Base-by-base conservation (phyloP, 75 land plant species). In the Pseudotsuga menziesii region DNA sequence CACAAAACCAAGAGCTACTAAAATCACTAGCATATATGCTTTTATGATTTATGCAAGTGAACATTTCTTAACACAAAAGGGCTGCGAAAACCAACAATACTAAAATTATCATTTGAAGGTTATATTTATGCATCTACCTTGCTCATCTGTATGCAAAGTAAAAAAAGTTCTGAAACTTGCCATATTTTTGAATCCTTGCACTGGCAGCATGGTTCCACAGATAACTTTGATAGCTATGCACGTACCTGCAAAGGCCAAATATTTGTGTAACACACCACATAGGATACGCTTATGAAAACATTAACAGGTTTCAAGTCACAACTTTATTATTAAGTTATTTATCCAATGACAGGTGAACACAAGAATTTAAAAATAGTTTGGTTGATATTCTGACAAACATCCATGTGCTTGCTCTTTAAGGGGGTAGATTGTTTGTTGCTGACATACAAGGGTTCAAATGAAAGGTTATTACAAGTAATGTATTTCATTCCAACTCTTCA, bases 181-280 rank as follows among this genome's bases (percentile, higher is more conserved):
- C 98, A 78, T 93, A 80, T 58, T 85, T 87, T 71, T 91, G 83
- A 78, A 92, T 85, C 74, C 98, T 85, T 76, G 75, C 27, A 74
- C 90, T 90, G 73, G 97, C 98, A 61, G 98, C 97, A 88, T 93
- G 92, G 78, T 96, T 96, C 98, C 98, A 96, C 72, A 96, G 76
- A 81, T 86, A 96, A 78, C 98, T 96, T 84, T 96, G 98, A 76
- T 96, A 96, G 82, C 98, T 96, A 75, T 96, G 98, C 48, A 94
- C 92, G 80, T 89, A 96, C 98, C 98, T 96, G 75, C 4, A 41
- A 58, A 80, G 27, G 44, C 12, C 48, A 27, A 39, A 80, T 15
- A 19, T 16, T 17, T 27, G 25, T 58, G 19, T 58, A 27, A 54
- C 6, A 78, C 12, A 4, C 25, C 7, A 22, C 76, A 52, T 19